Conservation (phyloP, 352 stramenopile genomes). For the Globisporangium alternatum region DNA sequence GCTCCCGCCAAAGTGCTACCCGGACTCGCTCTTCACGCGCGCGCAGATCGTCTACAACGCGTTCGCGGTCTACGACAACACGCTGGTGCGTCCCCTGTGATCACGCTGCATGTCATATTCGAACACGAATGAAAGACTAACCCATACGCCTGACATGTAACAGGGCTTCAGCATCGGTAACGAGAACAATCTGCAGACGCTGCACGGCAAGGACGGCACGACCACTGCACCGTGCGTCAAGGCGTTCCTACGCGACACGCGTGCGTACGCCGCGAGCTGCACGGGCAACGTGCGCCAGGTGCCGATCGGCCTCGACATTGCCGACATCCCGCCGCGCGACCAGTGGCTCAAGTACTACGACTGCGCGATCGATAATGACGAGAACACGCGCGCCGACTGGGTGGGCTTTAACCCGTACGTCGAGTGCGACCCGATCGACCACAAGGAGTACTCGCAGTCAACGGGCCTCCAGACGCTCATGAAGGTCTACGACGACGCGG, state of each 20-base stretch:
- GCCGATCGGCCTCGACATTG: conserved; percentile 70
- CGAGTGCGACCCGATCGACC: conserved; percentile 50
- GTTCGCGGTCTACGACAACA: conserved; percentile 75
- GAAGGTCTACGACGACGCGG: conserved; percentile 42
- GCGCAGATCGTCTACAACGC: conserved; percentile 66
- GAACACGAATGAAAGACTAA: neutral
- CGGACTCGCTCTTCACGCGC: conserved; percentile 45
- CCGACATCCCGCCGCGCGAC: conserved; percentile 55
- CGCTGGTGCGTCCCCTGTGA: conserved; percentile 15
- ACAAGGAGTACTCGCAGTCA: conserved; percentile 53
- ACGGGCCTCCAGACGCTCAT: conserved; percentile 63
- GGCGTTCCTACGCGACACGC: conserved; percentile 58
- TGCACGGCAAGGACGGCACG: conserved; percentile 32
- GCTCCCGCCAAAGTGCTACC: conserved; percentile 47
- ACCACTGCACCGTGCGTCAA: conserved; percentile 65
- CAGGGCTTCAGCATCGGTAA: conserved; percentile 63
- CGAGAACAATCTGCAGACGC: conserved; percentile 60
- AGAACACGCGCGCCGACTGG: conserved; percentile 51
- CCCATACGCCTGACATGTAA: no score
- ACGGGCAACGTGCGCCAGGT: conserved; percentile 41
- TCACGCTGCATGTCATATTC: neutral
- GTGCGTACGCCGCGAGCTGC: conserved; percentile 47
- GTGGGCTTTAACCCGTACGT: conserved; percentile 55
- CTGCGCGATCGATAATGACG: conserved; percentile 41
- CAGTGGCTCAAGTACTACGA: conserved; percentile 79